Evolutionary conservation across 176 grass and related monocot genomes (phyloP).

Genomic region (Raddia guianensis): DNA sequence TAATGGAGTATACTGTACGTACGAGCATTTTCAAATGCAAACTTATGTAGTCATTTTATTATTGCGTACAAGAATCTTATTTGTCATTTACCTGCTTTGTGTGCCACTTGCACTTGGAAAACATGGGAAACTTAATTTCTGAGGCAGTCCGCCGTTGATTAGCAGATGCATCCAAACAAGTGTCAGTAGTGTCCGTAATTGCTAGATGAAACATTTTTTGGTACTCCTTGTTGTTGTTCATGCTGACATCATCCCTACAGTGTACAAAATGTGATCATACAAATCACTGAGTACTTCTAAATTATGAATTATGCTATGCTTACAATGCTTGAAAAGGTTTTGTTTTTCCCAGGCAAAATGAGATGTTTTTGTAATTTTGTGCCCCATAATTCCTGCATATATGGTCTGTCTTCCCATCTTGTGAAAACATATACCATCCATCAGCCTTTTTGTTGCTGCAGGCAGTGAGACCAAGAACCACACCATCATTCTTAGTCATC

Average conservation of each 20-base stretch:
- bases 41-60: not conserved
- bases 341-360: constrained; percentile 70
- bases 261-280: constrained; percentile 28
- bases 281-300: constrained; percentile 9
- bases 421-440: constrained; percentile 62
- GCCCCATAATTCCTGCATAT: constrained; percentile 56
- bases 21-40: not conserved
- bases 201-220: constrained; percentile 58
- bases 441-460: constrained; percentile 57
- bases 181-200: constrained; percentile 18
- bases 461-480: constrained; percentile 57
- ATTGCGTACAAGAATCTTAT: not conserved
- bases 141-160: constrained; percentile 44
- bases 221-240: constrained; percentile 44
- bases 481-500: constrained; percentile 42
- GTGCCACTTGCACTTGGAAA: constrained; percentile 76
- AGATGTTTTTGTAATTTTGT: constrained; percentile 37
- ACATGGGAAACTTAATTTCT: constrained; percentile 41
- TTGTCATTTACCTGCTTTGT: constrained; percentile 57
- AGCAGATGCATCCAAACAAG: constrained; percentile 74
- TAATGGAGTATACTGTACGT: not conserved
- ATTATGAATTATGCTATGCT: constrained; percentile 34
- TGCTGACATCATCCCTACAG: constrained; percentile 46
- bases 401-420: constrained; percentile 57
- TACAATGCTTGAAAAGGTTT: constrained; percentile 51